A percentile compares a stretch with the other conserved stretches of the same genome.
Conservation (phyloP, 2,329 filamentous ascomycete species). For the Dactylellina drechsleri region DNA sequence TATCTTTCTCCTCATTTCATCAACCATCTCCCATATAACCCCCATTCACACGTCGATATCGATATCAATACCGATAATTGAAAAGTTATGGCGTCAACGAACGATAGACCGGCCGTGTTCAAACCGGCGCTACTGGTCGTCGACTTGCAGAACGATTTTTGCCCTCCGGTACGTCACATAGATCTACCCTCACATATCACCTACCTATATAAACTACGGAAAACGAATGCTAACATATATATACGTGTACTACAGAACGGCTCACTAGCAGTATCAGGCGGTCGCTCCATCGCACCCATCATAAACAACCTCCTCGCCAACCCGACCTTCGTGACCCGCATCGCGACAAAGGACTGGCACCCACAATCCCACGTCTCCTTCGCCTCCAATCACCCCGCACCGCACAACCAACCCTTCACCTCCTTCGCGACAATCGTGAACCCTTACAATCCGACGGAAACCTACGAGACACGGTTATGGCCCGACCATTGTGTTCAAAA, state of each 20-base stretch:
- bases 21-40: background rate
- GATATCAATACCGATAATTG: constrained; percentile 1
- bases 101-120: constrained; percentile 59
- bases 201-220: background rate
- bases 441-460: constrained; percentile 71
- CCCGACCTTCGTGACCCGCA: constrained; percentile 74
- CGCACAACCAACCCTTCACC: constrained; percentile 74
- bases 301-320: constrained; percentile 79
- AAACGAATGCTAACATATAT: background rate
- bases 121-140: constrained; percentile 76
- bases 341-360: constrained; percentile 95
- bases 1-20: background rate
- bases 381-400: constrained; percentile 76
- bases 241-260: constrained; percentile 70
- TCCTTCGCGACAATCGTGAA: constrained; percentile 74
- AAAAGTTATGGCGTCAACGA: constrained; percentile 24
- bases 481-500: constrained; percentile 86
- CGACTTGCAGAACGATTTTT: constrained; percentile 88
- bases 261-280: constrained; percentile 80
- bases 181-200: background rate
- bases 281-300: constrained; percentile 73
- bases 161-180: constrained; percentile 52
- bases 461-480: constrained; percentile 79
- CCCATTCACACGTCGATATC: background rate
- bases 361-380: constrained; percentile 87